These are phyloP conservation scores for Colletotrichum gigasporum DNA, from an alignment of 2,329 filamentous ascomycete genomes.

Conservation along the genomic window DNA sequence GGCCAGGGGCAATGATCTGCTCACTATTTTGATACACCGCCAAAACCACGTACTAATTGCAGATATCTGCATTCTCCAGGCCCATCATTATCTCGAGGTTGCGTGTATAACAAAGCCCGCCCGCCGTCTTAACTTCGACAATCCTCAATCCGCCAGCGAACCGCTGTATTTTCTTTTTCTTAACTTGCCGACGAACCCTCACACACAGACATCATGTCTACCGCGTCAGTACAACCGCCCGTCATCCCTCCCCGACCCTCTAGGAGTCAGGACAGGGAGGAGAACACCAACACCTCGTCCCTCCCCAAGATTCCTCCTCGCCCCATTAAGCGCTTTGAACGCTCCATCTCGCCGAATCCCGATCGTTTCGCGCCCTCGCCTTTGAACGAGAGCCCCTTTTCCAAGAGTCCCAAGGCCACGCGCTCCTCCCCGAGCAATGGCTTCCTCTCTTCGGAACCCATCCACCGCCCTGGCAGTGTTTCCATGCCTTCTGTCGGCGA, in stretches of 20 bases:
- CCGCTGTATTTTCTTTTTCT: neutral
- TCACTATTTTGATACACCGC: slow-evolving; percentile 28
- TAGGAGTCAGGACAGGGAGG: slow-evolving; percentile 57
- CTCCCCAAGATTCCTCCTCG: slow-evolving; percentile 82
- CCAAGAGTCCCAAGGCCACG: slow-evolving; percentile 53
- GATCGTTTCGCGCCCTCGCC: slow-evolving; percentile 88
- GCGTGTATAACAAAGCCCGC: neutral
- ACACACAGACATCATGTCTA: slow-evolving; percentile 53
- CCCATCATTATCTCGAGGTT: neutral
- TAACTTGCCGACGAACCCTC: slow-evolving; percentile 28
- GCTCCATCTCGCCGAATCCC: slow-evolving; percentile 79
- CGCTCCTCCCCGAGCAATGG: slow-evolving; percentile 47
- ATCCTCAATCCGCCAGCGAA: neutral
- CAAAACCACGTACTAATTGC: slow-evolving; percentile 13
- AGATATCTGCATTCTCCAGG: slow-evolving; percentile 3
- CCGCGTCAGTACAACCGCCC: slow-evolving; percentile 62
- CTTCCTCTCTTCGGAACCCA: slow-evolving; percentile 46
- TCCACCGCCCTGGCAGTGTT: slow-evolving; percentile 77
- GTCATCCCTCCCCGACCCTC: slow-evolving; percentile 65
- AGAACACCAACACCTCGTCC: slow-evolving; percentile 39
- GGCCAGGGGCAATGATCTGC: neutral
- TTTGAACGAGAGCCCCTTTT: slow-evolving; percentile 75
- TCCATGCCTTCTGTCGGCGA: slow-evolving; percentile 86
- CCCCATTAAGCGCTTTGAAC: slow-evolving; percentile 75
- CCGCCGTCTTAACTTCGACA: neutral